A percentile compares a stretch with the other conserved stretches of the same genome.
Evolutionary conservation across 352 stramenopile genomes (phyloP).

Genomic region (Phytopythium aichiense): DNA sequence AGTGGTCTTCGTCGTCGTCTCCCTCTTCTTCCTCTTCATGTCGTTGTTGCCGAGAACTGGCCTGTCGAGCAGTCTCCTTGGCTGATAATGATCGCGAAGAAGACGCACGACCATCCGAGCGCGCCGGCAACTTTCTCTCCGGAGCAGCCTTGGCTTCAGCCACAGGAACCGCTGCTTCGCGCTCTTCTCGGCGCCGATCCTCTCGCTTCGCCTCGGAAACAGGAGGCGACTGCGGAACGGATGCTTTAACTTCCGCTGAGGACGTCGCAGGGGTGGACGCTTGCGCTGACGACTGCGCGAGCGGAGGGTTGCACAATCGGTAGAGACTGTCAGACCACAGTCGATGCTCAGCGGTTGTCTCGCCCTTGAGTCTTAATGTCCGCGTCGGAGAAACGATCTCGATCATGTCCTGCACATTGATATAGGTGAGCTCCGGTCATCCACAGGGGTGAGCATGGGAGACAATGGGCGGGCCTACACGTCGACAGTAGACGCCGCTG

Average conservation of each 20-base stretch:
- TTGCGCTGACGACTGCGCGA: conserved; percentile 9
- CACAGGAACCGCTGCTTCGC: neutral
- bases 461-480: conserved; percentile 24
- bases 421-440: neutral
- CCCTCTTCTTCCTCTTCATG: conserved; percentile 9
- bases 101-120: neutral
- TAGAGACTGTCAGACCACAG: conserved; percentile 82
- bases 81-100: neutral
- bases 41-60: neutral
- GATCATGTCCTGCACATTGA: conserved; percentile 60
- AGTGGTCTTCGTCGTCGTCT: conserved; percentile 7
- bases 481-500: conserved; percentile 62
- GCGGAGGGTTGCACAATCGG: conserved; percentile 53
- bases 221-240: neutral
- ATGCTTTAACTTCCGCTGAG: conserved; percentile 9
- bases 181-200: conserved; percentile 7
- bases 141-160: conserved; percentile 15
- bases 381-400: conserved; percentile 71
- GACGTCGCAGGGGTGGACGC: conserved; percentile 2
- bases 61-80: neutral
- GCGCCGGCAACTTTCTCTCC: conserved; percentile 6
- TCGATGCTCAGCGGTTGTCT: conserved; percentile 70
- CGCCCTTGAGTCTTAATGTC: conserved; percentile 75
- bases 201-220: conserved; percentile 13
- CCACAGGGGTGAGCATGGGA: neutral